Percentiles rank a stretch among this genome's conserved stretches.
Evolutionary conservation across 1,139 yeast genomes (phyloP).

Genomic region (Candida labiduridarum): DNA sequence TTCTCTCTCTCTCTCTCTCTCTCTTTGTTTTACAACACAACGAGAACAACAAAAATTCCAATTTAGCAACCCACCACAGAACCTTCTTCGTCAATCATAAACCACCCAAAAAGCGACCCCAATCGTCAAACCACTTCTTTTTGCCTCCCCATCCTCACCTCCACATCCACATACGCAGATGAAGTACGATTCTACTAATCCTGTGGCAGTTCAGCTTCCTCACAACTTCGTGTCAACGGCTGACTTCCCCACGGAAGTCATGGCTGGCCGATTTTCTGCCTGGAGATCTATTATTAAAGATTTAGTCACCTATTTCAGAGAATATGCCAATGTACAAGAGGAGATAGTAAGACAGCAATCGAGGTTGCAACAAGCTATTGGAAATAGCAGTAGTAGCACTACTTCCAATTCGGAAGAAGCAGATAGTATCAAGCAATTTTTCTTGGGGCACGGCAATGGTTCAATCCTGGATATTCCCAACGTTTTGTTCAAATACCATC

Average conservation of each 20-base stretch:
- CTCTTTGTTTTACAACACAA: not conserved
- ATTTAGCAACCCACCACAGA: not conserved
- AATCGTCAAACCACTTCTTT: not conserved
- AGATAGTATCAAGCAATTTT: slow-evolving; percentile 46
- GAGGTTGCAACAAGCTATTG: slow-evolving; percentile 78
- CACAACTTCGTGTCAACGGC: slow-evolving; percentile 31
- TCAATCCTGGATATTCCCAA: slow-evolving; percentile 83
- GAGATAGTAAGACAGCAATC: slow-evolving; percentile 83
- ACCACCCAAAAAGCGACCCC: not conserved
- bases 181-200: slow-evolving; percentile 27
- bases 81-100: not conserved
- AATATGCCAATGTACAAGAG: slow-evolving; percentile 83
- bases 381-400: slow-evolving; percentile 16
- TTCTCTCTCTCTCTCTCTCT: not conserved
- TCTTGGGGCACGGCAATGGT: slow-evolving; percentile 76
- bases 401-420: slow-evolving; percentile 13
- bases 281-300: slow-evolving; percentile 85
- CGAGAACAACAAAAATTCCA: not conserved
- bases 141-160: not conserved
- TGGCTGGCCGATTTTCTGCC: slow-evolving; percentile 80
- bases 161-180: slow-evolving; percentile 5
- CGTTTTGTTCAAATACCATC: slow-evolving; percentile 72
- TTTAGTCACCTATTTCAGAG: slow-evolving; percentile 71
- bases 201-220: slow-evolving; percentile 43
- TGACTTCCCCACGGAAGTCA: slow-evolving; percentile 77